Percentiles rank a stretch among this genome's conserved stretches.
These are phyloP conservation scores for Melanogaster broomeanus DNA, from an alignment of 768 basidiomycete species.

Conservation along the genomic window DNA sequence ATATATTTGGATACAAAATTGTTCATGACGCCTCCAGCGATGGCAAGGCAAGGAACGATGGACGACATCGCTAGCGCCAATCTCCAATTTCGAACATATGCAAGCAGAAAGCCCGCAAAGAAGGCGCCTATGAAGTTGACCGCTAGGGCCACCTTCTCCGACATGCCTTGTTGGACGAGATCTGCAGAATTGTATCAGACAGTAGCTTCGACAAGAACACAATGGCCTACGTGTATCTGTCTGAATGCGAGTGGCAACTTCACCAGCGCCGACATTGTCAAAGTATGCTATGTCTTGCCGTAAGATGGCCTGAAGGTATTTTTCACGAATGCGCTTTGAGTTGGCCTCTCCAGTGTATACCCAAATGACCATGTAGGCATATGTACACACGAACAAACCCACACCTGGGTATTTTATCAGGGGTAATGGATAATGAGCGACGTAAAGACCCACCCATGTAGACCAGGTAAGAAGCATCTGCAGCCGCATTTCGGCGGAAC, in stretches of 20 bases:
- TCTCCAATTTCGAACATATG: slow-evolving; percentile 71
- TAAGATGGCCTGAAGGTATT: too few species aligned
- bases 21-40: slow-evolving; percentile 75
- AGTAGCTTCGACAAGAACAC: not conserved
- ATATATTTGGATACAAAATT: slow-evolving; percentile 61
- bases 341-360: too few species aligned
- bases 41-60: slow-evolving; percentile 80
- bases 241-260: too few species aligned
- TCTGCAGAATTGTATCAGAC: slow-evolving; percentile 42
- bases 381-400: slow-evolving; percentile 76
- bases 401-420: slow-evolving; percentile 48
- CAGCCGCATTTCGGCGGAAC: too few species aligned
- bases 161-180: slow-evolving; percentile 87
- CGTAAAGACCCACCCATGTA: slow-evolving; percentile 54
- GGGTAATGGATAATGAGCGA: not conserved
- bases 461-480: slow-evolving; percentile 62
- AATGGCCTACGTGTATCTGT: slow-evolving; percentile 61
- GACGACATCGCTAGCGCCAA: slow-evolving; percentile 81
- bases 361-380: too few species aligned
- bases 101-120: slow-evolving; percentile 76
- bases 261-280: too few species aligned
- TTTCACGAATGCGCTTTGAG: too few species aligned
- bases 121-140: slow-evolving; percentile 71
- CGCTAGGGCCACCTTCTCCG: slow-evolving; percentile 81
- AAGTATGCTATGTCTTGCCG: too few species aligned